Evolutionary conservation across 495 filamentous ascomycete genomes (phyloP).

Genomic region (Aspergillus saccharolyticus): DNA sequence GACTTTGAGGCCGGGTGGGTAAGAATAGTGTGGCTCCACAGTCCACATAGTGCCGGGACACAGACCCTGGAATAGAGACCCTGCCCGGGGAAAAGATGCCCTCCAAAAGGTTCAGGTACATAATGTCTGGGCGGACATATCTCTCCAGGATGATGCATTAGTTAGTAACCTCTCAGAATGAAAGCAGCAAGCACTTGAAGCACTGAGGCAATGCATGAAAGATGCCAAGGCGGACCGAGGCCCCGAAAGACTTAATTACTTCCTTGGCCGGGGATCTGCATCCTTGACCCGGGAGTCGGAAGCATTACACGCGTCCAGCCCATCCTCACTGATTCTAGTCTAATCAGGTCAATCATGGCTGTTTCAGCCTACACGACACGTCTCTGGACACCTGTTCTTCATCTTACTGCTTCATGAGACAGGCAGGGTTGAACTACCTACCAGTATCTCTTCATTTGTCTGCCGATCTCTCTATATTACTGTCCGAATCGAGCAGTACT

Average conservation of each 20-base stretch:
- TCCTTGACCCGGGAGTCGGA: background rate
- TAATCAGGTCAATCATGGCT: background rate
- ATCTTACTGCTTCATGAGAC: background rate
- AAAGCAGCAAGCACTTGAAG: no score
- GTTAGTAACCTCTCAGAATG: no score
- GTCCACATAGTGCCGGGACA: background rate
- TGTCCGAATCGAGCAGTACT: no score
- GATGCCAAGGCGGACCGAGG: background rate
- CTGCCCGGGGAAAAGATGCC: background rate
- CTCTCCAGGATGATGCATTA: no score
- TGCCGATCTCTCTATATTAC: background rate
- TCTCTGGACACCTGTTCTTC: constrained; percentile 1
- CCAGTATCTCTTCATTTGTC: background rate
- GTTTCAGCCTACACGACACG: background rate
- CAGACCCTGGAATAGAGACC: background rate
- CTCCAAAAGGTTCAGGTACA: no score
- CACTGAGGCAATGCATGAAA: background rate
- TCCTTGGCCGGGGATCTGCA: background rate
- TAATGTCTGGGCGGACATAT: no score
- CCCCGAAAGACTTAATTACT: background rate
- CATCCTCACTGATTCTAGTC: background rate
- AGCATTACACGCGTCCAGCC: background rate
- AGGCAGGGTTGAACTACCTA: background rate
- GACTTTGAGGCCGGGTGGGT: no score
- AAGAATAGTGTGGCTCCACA: no score